Conservation (phyloP, 225 moss, liverwort and hornwort species). For the Pleurozium schreberi region DNA sequence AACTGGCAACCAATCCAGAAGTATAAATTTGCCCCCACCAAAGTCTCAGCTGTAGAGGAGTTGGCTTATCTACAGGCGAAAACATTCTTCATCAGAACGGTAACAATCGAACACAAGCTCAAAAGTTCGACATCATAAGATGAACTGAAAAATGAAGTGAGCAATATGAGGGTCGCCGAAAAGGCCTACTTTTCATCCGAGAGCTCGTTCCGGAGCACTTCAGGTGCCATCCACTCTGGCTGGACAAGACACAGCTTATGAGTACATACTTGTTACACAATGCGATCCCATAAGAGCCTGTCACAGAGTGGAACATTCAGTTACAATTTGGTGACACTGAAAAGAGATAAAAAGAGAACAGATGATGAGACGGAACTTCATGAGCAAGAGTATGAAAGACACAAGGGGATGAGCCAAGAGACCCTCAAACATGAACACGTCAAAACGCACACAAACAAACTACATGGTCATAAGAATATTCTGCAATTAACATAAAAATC, state of each 20-base stretch:
- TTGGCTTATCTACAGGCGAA: background rate
- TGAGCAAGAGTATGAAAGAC: too few relatives aligned
- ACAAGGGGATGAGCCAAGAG: too few relatives aligned
- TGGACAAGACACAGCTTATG: background rate
- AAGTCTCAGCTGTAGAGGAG: too few relatives aligned
- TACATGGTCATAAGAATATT: background rate
- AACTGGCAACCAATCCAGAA: background rate
- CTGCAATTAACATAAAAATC: background rate
- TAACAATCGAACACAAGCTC: background rate
- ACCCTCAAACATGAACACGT: background rate
- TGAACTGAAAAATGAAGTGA: background rate
- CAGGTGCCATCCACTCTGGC: constrained; percentile 99
- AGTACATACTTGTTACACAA: too few relatives aligned
- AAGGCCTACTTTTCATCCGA: constrained; percentile 85
- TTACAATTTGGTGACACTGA: background rate
- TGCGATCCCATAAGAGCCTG: constrained; percentile 76
- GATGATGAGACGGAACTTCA: too few relatives aligned
- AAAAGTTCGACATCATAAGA: background rate
- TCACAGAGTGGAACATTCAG: background rate
- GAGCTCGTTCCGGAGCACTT: constrained; percentile 93
- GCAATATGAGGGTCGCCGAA: background rate
- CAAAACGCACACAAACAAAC: too few relatives aligned
- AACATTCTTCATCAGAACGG: background rate
- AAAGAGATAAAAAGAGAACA: background rate
- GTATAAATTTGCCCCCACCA: background rate